Evolutionary conservation across 108 stramenopile species (phyloP).

Genomic region (Skeletonema potamos): DNA sequence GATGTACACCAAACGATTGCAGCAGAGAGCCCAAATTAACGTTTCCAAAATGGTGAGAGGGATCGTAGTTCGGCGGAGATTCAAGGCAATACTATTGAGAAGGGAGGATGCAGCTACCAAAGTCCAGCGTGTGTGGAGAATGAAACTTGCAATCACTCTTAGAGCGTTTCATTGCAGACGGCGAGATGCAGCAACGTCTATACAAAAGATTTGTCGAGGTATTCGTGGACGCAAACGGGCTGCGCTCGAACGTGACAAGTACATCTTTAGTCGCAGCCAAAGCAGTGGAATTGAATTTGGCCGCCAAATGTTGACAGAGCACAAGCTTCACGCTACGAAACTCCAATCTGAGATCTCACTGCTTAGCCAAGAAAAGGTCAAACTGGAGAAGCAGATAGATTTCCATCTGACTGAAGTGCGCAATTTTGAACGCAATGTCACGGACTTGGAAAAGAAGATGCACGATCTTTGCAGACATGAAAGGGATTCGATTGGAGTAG

Average conservation of each 20-base stretch:
- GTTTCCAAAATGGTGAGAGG: conserved; percentile 63
- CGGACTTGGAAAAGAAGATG: conserved; percentile 82
- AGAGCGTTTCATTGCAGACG: conserved; percentile 40
- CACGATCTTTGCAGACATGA: conserved; percentile 73
- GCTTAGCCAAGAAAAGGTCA: conserved; percentile 82
- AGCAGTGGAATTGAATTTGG: conserved; percentile 87
- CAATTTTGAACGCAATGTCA: conserved; percentile 77
- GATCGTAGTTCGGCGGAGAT: conserved; percentile 45
- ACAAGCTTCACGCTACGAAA: conserved; percentile 89
- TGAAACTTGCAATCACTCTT: conserved; percentile 37
- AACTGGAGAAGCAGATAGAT: conserved; percentile 76
- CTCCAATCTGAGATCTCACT: conserved; percentile 81
- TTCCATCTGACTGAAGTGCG: conserved; percentile 71
- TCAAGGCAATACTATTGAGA: conserved; percentile 24
- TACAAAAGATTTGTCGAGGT: conserved; percentile 76
- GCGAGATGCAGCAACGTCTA: conserved; percentile 47
- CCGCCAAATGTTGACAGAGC: conserved; percentile 88
- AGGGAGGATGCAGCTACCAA: conserved; percentile 53
- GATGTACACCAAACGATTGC: conserved; percentile 39
- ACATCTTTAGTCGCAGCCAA: conserved; percentile 81
- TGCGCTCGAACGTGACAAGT: conserved; percentile 75
- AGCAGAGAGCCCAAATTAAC: conserved; percentile 42
- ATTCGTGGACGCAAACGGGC: conserved; percentile 70
- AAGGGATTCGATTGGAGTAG: conserved; percentile 58
- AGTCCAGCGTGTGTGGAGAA: conserved; percentile 64